These are phyloP conservation scores for Cryomyces minteri DNA, from an alignment of 495 filamentous ascomycete species.

Conservation along the genomic window DNA sequence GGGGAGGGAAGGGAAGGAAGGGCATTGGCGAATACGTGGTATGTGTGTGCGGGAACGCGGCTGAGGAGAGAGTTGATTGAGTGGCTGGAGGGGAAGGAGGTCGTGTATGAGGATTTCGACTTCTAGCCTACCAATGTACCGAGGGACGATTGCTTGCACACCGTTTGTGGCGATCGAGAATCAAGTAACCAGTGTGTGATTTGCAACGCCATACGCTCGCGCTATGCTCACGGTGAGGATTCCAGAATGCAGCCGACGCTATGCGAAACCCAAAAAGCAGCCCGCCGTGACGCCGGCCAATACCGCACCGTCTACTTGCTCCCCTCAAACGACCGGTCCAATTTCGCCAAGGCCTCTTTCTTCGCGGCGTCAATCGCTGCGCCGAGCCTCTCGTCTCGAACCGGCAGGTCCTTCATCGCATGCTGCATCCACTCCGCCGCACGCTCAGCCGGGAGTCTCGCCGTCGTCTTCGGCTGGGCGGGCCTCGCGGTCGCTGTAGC, in stretches of 20 bases:
- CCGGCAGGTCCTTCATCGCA: constrained; percentile 15
- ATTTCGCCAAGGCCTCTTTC: constrained; percentile 14
- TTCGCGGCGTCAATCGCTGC: constrained; percentile 13
- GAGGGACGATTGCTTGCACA: too few species aligned
- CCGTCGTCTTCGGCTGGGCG: background rate
- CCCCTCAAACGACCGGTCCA: constrained; percentile 19
- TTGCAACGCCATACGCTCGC: too few species aligned
- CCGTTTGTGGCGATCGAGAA: too few species aligned
- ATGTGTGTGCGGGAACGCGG: constrained; percentile 41
- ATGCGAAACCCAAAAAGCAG: too few species aligned
- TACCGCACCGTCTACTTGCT: background rate
- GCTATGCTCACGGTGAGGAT: too few species aligned
- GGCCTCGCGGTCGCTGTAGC: background rate
- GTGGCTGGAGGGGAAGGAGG: constrained; percentile 45
- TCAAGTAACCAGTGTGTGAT: too few species aligned
- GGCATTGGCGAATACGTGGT: constrained; percentile 30
- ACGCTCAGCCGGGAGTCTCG: constrained; percentile 9
- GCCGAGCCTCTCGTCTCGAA: constrained; percentile 6
- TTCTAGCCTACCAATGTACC: constrained; percentile 24
- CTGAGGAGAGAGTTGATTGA: constrained; percentile 35
- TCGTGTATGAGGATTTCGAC: constrained; percentile 52
- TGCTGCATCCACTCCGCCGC: constrained; percentile 17
- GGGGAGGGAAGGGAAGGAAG: background rate
- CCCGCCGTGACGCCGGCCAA: too few species aligned
- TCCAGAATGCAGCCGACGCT: too few species aligned